These are phyloP conservation scores for Fusarium coicis DNA, from an alignment of 2,329 filamentous ascomycete genomes.

Conservation along the genomic window DNA sequence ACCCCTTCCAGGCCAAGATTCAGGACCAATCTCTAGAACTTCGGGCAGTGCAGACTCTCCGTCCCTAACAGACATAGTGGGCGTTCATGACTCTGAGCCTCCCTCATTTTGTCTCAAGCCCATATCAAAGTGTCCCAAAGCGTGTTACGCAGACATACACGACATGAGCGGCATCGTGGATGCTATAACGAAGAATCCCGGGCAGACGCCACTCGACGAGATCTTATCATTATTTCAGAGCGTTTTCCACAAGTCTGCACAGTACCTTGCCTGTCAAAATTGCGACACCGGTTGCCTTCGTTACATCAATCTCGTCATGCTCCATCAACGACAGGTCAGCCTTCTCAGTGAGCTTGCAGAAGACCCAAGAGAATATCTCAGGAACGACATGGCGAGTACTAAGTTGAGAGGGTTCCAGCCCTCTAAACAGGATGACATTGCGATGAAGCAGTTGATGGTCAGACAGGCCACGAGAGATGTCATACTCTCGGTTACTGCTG, in stretches of 20 bases:
- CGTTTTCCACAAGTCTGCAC: background rate
- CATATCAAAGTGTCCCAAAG: background rate
- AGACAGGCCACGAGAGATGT: background rate
- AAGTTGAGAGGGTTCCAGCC: background rate
- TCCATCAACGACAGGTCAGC: constrained; percentile 5
- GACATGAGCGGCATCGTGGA: background rate
- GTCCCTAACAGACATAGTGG: constrained; percentile 2
- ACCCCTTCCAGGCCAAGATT: fast-evolving
- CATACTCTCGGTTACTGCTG: background rate
- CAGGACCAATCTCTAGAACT: background rate
- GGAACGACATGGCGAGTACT: background rate
- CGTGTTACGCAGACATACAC: constrained; percentile 1
- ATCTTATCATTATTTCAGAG: background rate
- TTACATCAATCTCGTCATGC: constrained; percentile 11
- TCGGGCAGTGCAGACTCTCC: background rate
- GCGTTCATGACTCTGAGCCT: background rate
- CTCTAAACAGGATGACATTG: background rate
- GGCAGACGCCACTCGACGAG: background rate
- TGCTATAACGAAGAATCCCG: background rate
- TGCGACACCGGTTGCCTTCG: constrained; percentile 12
- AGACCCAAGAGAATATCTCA: background rate
- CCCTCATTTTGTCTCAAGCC: background rate
- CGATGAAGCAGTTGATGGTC: constrained; percentile 9
- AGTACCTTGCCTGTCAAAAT: background rate
- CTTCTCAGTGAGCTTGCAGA: constrained; percentile 8